These are phyloP conservation scores for Bisporella sp. DNA, from an alignment of 2,329 filamentous ascomycete species.

Conservation along the genomic window DNA sequence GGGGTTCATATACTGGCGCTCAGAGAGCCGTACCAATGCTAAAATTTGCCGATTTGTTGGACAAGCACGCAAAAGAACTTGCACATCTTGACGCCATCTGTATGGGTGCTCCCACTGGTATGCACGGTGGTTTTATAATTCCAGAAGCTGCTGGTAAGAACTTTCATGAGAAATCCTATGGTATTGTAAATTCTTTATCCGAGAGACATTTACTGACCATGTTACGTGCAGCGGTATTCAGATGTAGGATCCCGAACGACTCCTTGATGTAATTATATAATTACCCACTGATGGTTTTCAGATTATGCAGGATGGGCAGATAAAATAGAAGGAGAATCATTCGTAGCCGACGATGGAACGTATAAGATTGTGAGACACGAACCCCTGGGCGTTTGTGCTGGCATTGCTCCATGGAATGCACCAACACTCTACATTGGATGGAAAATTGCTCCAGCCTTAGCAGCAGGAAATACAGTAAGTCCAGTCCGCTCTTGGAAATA, in stretches of 20 bases:
- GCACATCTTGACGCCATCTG: constrained; percentile 36
- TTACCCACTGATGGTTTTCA: background rate
- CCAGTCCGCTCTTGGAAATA: background rate
- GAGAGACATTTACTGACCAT: too few relatives aligned
- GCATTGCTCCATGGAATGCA: constrained; percentile 52
- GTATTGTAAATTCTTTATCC: too few relatives aligned
- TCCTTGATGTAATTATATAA: too few relatives aligned
- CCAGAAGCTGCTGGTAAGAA: constrained; percentile 15
- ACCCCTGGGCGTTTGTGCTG: constrained; percentile 39
- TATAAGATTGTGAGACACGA: constrained; percentile 30
- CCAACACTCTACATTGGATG: constrained; percentile 39
- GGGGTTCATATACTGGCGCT: constrained; percentile 22
- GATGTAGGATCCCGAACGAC: constrained; percentile 11
- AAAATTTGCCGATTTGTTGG: constrained; percentile 35
- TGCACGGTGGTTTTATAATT: constrained; percentile 37
- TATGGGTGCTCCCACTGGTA: constrained; percentile 35
- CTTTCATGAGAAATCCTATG: too few relatives aligned
- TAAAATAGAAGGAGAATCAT: constrained; percentile 31
- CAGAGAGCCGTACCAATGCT: constrained; percentile 7
- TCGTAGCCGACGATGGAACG: constrained; percentile 37
- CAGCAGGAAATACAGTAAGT: constrained; percentile 43
- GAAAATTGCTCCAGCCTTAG: constrained; percentile 54
- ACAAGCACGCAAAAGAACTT: constrained; percentile 29
- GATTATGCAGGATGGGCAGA: constrained; percentile 33
- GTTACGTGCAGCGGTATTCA: constrained; percentile 9